Conservation (phyloP, 768 basidiomycete genomes). For the Hygrophoropsis aurantiaca region DNA sequence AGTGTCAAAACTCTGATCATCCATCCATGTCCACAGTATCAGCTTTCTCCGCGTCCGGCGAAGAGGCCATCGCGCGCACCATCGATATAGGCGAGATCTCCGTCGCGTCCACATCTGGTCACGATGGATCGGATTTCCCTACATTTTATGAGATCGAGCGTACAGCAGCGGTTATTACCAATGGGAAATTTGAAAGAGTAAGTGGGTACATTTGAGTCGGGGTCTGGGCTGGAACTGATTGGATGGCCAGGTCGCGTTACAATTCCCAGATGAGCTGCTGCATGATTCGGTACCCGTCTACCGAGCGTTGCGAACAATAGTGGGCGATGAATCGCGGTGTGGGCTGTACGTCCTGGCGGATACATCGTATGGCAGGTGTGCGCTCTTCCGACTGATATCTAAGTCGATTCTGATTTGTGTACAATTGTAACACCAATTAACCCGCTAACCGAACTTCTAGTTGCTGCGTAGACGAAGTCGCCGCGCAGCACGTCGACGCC, state of each 20-base stretch:
- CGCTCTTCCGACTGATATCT: slow-evolving; percentile 5
- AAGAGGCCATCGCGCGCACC: slow-evolving; percentile 60
- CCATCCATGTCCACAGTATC: slow-evolving; percentile 3
- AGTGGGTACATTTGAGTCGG: too few relatives aligned
- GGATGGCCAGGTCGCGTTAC: slow-evolving; percentile 85
- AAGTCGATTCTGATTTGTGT: too few relatives aligned
- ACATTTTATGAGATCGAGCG: slow-evolving; percentile 75
- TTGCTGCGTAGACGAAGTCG: slow-evolving; percentile 96
- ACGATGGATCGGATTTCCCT: slow-evolving; percentile 53
- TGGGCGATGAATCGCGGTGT: slow-evolving; percentile 38
- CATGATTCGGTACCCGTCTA: slow-evolving; percentile 85
- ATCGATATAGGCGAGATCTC: too few relatives aligned
- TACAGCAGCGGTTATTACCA: slow-evolving; percentile 61
- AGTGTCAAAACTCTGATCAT: too few relatives aligned
- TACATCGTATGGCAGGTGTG: slow-evolving; percentile 94
- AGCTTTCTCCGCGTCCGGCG: slow-evolving; percentile 55
- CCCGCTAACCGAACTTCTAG: too few relatives aligned
- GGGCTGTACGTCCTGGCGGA: slow-evolving; percentile 94
- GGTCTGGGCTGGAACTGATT: too few relatives aligned
- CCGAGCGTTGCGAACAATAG: slow-evolving; percentile 53
- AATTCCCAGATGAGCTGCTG: slow-evolving; percentile 94
- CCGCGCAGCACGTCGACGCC: slow-evolving; percentile 91
- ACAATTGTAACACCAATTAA: too few relatives aligned
- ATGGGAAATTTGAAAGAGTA: slow-evolving; percentile 71
- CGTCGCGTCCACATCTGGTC: too few relatives aligned